Base-by-base conservation (phyloP, 352 stramenopile species). In the Pythium dissotocum region DNA sequence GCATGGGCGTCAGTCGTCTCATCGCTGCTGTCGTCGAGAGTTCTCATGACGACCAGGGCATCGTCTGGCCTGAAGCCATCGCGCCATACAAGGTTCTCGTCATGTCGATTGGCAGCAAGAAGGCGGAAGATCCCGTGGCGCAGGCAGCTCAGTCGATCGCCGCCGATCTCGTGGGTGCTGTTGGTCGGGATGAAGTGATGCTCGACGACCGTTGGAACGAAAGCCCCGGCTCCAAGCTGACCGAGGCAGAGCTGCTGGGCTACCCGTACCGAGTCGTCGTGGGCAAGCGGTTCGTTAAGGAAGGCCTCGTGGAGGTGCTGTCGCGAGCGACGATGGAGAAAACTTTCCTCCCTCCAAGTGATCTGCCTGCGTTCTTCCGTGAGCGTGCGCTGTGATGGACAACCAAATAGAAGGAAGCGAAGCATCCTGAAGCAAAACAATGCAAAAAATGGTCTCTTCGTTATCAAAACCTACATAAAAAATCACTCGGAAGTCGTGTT, bases 181-280 rank as follows among this genome's bases (percentile, higher is more conserved):
- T 64, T 1, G 67, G 66, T 10, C 70, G 54, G 1, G 79, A 86
- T 30, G 86, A 96, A 48, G 85, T 96, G 18, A 52, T 97, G 51
- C 77, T 96, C 26, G 88, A 97, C 54, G 89, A 97, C 58, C 84
- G 89, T 28, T 94, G 83, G 85, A 76, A 77, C 57, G 88, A 95
- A 55, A 90, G 86, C 36, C 81, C 88, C 0, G 89, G 89, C 10
- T 87, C 78, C 0, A 95, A 94, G 67, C 70, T 97, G 30, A 85
- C 83, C 21, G 89, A 97, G 60, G 90, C 88, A 2, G 88, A 97
- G 73, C 86, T 97, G 38, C 73, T 95, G 10, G 89, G 89, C 0
- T 94, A 90, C 58, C 89, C 89, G n/a, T 94, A 85, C 71, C 86
- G 87, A 36, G 76, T 96, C 13, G 86, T 96, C 5, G 77, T 97